Evolutionary conservation across 2,329 filamentous ascomycete genomes (phyloP).

Genomic region (Xylariaceae sp.): DNA sequence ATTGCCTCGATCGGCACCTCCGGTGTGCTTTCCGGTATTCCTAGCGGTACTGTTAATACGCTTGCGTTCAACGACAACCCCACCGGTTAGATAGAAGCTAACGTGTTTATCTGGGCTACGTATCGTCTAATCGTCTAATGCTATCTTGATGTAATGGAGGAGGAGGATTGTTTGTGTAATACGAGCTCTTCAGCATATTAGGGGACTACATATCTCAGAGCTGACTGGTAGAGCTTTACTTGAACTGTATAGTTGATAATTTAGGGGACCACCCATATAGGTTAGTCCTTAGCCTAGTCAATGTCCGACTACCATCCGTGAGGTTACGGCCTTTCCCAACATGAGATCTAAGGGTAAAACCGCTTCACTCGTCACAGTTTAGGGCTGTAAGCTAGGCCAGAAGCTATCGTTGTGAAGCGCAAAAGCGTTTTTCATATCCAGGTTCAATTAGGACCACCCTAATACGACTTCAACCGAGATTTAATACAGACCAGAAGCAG

Average conservation of each 20-base stretch:
- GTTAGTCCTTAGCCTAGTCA: slow-evolving; percentile 1
- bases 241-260: not conserved
- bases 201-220: too few species aligned
- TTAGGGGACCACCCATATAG: not conserved
- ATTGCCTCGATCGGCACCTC: slow-evolving; percentile 50
- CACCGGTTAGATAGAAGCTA: slow-evolving; percentile 8
- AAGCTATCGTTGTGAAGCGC: too few species aligned
- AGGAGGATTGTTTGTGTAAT: not conserved
- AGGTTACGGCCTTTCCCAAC: not conserved
- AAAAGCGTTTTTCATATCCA: too few species aligned
- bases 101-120: not conserved
- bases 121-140: not conserved
- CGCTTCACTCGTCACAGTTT: too few species aligned
- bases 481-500: not conserved
- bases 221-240: not conserved
- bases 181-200: not conserved
- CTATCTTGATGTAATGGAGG: not conserved
- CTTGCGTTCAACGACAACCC: slow-evolving; percentile 44
- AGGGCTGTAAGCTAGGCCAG: too few species aligned
- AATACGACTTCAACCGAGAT: too few species aligned
- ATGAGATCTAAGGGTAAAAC: not conserved
- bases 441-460: not conserved
- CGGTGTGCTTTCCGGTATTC: slow-evolving; percentile 45
- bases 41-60: slow-evolving; percentile 43
- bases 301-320: not conserved